Base-by-base conservation (phyloP, 345 rosid species). In the Rhizophora mangle region DNA sequence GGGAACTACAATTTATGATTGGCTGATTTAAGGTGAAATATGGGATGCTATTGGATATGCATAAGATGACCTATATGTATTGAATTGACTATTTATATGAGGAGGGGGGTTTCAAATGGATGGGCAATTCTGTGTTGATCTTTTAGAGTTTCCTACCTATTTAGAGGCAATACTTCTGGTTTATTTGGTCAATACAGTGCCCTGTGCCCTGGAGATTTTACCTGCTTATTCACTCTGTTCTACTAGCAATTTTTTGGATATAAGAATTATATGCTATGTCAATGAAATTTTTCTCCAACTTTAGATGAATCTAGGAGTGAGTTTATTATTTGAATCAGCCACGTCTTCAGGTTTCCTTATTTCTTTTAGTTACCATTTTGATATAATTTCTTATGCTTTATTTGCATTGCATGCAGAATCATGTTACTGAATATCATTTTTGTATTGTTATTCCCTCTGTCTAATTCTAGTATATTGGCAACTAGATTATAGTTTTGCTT, bases 21-120 rank as follows among this genome's bases (percentile, higher is more conserved):
- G 58, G 60, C 51, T 43, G 49, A 43, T 68, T 62, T 55, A 9
- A 39, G 16, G 8, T 11, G 54, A 34, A 18, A 62, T 60, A 4
- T 74, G 68, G 34, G 31, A 34, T 66, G 76, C 2, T 61, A 22
- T 39, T 51, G 64, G 56, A 22, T 69, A 6, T 16, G 39, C 43
- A 57, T 70, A 29, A 1, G 15, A 34, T 70, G 29, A 61, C 2
- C 46, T 29, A 34, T 26, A 26, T 71, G 60, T 30, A 3, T 62
- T 20, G 60, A 67, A 55, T 55, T 62, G 59, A 70, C 69, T 58
- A 57, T 61, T 65, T 3, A 26, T 64, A 53, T 22, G 39, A 31
- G 47, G 58, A 30, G 61, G 10, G 32, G 36, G 37, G 18, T 56
- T 15, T 13, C 22, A 2, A 37, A 34, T 27, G 24, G 27, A 68